Evolutionary conservation across 148 eudicot species (phyloP).

Genomic region (Vaccinium corymbosum): DNA sequence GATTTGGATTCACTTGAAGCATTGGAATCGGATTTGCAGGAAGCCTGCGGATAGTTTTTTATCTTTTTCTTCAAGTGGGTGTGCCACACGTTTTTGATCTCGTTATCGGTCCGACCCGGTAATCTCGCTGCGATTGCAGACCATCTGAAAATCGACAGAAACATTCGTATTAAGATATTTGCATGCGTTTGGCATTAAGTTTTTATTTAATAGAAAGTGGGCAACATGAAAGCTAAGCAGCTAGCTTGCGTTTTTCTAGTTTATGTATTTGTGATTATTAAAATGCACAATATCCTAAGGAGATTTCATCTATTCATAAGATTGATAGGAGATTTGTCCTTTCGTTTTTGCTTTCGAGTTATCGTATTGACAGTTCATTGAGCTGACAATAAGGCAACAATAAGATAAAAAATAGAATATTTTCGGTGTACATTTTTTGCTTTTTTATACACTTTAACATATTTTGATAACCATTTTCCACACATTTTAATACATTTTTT

Average conservation of each 20-base stretch:
- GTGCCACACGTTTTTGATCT: constrained; percentile 83
- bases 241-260: not conserved
- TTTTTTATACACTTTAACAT: too few species aligned
- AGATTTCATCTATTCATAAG: not conserved
- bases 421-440: too few species aligned
- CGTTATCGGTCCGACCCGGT: constrained; percentile 81
- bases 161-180: not conserved
- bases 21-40: constrained; percentile 7
- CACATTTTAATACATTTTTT: too few species aligned
- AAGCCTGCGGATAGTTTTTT: constrained; percentile 21
- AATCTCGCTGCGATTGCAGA: constrained; percentile 70
- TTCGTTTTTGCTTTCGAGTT: not conserved
- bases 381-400: too few species aligned
- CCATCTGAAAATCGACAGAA: constrained; percentile 45
- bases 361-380: too few species aligned
- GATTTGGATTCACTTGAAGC: constrained; percentile 5
- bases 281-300: not conserved
- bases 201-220: not conserved
- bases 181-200: not conserved
- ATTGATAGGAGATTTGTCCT: not conserved
- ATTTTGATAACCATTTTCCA: too few species aligned
- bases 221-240: not conserved
- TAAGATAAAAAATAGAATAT: too few species aligned
- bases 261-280: not conserved
- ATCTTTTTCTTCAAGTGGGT: constrained; percentile 71